These are phyloP conservation scores for Rhododendron henanense DNA, from an alignment of 148 eudicot species.

Conservation along the genomic window DNA sequence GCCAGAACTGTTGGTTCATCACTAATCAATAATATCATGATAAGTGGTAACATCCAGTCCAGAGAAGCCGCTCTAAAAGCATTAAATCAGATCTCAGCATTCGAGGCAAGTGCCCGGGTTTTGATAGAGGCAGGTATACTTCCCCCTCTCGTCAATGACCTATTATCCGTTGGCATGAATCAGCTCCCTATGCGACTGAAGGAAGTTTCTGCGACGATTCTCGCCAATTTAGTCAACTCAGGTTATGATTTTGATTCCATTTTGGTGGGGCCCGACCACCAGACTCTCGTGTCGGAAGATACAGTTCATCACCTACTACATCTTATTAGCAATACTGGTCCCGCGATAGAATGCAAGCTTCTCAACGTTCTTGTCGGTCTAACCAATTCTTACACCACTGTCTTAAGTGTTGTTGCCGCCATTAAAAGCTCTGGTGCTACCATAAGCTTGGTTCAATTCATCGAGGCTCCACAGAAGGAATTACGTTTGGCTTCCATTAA, in stretches of 20 bases:
- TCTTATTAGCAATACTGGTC: slow-evolving; percentile 89
- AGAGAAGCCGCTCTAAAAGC: slow-evolving; percentile 84
- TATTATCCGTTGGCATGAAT: slow-evolving; percentile 54
- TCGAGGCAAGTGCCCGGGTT: slow-evolving; percentile 62
- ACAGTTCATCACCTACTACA: slow-evolving; percentile 63
- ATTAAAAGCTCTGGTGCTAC: slow-evolving; percentile 85
- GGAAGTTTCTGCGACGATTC: slow-evolving; percentile 87
- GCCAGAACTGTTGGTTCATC: slow-evolving; percentile 65
- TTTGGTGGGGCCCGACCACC: slow-evolving; percentile 58
- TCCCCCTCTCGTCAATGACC: slow-evolving; percentile 75
- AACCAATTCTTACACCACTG: slow-evolving; percentile 56
- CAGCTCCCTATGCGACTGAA: slow-evolving; percentile 70
- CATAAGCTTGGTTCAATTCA: slow-evolving; percentile 74
- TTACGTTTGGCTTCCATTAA: slow-evolving; percentile 62
- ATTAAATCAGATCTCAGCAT: slow-evolving; percentile 76
- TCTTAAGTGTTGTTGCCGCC: slow-evolving; percentile 64
- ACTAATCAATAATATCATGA: slow-evolving; percentile 67
- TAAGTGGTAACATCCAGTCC: slow-evolving; percentile 43
- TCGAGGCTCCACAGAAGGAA: slow-evolving; percentile 71
- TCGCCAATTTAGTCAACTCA: slow-evolving; percentile 68
- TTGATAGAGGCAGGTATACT: slow-evolving; percentile 80
- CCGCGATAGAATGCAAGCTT: slow-evolving; percentile 83
- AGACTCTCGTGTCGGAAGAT: slow-evolving; percentile 72
- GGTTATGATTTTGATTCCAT: slow-evolving; percentile 67
- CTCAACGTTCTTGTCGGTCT: slow-evolving; percentile 89